phyloP scores from a whole-genome alignment of 768 basidiomycete species.

The Daedaleopsis sinensis region DNA sequence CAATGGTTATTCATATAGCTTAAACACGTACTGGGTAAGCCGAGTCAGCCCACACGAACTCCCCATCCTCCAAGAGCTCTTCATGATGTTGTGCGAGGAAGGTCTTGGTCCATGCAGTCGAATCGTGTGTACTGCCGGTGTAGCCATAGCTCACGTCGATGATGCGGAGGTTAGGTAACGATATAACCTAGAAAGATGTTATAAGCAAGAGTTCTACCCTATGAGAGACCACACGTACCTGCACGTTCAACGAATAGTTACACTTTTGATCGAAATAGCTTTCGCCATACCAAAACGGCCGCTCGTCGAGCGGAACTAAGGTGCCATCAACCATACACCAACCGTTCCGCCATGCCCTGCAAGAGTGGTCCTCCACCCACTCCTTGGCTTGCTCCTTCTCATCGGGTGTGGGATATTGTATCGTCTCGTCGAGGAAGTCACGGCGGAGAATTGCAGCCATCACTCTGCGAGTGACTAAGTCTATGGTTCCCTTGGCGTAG shows the following conservation, averaged over 20 bases:
- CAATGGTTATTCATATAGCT: too few species aligned
- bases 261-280: conserved; percentile 43
- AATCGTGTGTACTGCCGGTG: conserved; percentile 37
- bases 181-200: conserved; percentile 17
- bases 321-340: conserved; percentile 45
- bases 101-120: conserved; percentile 34
- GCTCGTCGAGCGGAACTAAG: conserved; percentile 35
- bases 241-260: conserved; percentile 38
- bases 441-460: neutral
- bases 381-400: conserved; percentile 42
- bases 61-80: conserved; percentile 28
- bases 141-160: conserved; percentile 37
- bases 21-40: conserved; percentile 38
- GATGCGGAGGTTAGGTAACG: conserved; percentile 39
- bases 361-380: conserved; percentile 40
- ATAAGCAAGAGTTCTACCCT: neutral
- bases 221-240: conserved; percentile 23
- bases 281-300: conserved; percentile 39
- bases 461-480: neutral
- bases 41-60: conserved; percentile 43
- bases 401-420: conserved; percentile 31
- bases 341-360: conserved; percentile 39
- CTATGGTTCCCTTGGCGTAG: conserved; percentile 31
- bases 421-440: conserved; percentile 28
- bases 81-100: conserved; percentile 24